Evolutionary conservation across 1,139 yeast genomes (phyloP).

Genomic region (Sugiyamaella japonica): DNA sequence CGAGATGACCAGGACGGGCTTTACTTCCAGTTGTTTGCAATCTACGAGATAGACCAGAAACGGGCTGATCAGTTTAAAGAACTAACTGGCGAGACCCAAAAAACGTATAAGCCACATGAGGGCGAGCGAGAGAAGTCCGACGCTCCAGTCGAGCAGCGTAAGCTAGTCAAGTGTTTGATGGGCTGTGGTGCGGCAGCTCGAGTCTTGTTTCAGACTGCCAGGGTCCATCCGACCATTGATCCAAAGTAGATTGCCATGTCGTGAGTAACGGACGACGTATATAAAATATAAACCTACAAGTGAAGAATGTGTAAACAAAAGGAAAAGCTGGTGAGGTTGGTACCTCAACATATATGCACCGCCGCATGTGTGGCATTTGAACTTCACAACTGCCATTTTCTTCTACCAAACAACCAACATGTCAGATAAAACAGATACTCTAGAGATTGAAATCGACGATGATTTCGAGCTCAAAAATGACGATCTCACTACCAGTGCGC

Average conservation of each 20-base stretch:
- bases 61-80: constrained; percentile 53
- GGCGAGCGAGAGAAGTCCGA: constrained; percentile 50
- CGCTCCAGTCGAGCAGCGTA: constrained; percentile 42
- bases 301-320: too few relatives aligned
- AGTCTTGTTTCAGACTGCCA: constrained; percentile 66
- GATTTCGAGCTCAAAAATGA: constrained; percentile 2
- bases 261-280: too few relatives aligned
- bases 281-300: too few relatives aligned
- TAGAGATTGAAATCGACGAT: constrained; percentile 14
- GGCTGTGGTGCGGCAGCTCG: constrained; percentile 70
- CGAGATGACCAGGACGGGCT: constrained; percentile 60
- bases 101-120: constrained; percentile 49
- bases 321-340: too few relatives aligned
- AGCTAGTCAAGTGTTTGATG: constrained; percentile 57
- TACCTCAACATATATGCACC: too few relatives aligned
- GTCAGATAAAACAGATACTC: background rate
- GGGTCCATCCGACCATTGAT: constrained; percentile 48
- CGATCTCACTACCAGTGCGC: background rate
- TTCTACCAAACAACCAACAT: background rate
- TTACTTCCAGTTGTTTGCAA: constrained; percentile 63
- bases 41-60: constrained; percentile 54
- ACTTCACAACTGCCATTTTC: background rate
- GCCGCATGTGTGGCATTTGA: background rate
- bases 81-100: constrained; percentile 58
- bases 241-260: too few relatives aligned